Evolutionary conservation across 2,329 filamentous ascomycete genomes (phyloP).

Genomic region (Fusarium gaditjirri): DNA sequence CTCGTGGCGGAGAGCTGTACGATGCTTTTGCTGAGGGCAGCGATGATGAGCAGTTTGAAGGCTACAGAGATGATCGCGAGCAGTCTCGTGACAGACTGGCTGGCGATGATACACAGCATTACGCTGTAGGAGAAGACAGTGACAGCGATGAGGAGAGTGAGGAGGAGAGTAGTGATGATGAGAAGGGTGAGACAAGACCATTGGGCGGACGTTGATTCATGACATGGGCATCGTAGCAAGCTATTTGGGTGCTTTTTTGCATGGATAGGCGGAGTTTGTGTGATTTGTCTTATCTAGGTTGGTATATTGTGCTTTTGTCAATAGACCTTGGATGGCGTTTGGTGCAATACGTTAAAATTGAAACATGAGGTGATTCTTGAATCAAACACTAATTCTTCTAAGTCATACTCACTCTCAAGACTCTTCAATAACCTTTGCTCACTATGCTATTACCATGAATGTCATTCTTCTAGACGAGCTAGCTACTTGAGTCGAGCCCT

Average conservation of each 20-base stretch:
- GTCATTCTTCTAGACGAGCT: constrained; percentile 7
- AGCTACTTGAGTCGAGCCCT: constrained; percentile 11
- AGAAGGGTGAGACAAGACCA: constrained; percentile 41
- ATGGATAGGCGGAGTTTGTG: constrained; percentile 41
- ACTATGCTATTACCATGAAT: neutral
- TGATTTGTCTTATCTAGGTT: constrained; percentile 26
- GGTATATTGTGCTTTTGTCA: constrained; percentile 21
- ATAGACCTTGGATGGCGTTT: constrained; percentile 39
- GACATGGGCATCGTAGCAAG: neutral
- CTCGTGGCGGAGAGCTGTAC: constrained; percentile 88
- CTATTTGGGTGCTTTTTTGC: constrained; percentile 28
- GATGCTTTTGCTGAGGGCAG: constrained; percentile 95
- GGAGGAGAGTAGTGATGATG: constrained; percentile 53
- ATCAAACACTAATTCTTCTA: neutral
- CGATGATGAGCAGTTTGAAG: constrained; percentile 69
- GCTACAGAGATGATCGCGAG: constrained; percentile 57
- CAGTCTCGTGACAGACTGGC: constrained; percentile 46
- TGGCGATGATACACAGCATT: constrained; percentile 55
- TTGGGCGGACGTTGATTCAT: constrained; percentile 33
- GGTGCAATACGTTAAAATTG: constrained; percentile 5
- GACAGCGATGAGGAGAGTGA: constrained; percentile 56
- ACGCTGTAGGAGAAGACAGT: constrained; percentile 62
- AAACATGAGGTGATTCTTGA: neutral
- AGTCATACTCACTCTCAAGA: no score
- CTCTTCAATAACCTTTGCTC: neutral